A percentile compares a stretch with the other conserved stretches of the same genome.
Evolutionary conservation across 768 basidiomycete genomes (phyloP).

Genomic region (Lactarius hatsudake): DNA sequence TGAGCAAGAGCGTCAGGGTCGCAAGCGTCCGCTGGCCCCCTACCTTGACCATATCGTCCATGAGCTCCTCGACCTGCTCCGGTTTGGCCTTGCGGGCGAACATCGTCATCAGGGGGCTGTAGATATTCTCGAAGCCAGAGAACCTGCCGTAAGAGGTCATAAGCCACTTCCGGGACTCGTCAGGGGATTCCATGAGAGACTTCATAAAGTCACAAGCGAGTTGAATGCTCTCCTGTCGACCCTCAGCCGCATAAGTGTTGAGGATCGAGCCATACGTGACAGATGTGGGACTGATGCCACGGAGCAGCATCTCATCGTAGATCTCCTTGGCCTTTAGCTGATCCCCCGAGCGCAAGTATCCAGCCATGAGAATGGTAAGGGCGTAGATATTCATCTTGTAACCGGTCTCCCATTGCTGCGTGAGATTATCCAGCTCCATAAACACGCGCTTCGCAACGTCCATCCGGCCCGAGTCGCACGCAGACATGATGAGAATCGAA

Average conservation of each 20-base stretch:
- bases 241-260: constrained; percentile 52
- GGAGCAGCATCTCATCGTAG: constrained; percentile 67
- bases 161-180: constrained; percentile 40
- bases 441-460: constrained; percentile 63
- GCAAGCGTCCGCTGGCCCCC: constrained; percentile 60
- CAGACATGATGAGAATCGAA: constrained; percentile 73
- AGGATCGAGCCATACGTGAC: constrained; percentile 70
- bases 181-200: constrained; percentile 42
- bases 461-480: constrained; percentile 71
- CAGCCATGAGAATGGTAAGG: constrained; percentile 73
- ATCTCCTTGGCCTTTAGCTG: constrained; percentile 55
- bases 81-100: constrained; percentile 45
- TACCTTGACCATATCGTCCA: constrained; percentile 48
- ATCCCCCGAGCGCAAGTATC: constrained; percentile 58
- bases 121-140: constrained; percentile 52
- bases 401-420: constrained; percentile 37
- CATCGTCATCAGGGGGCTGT: constrained; percentile 56
- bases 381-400: constrained; percentile 54
- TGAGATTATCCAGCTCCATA: constrained; percentile 58
- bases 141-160: constrained; percentile 38
- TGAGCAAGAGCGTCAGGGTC: constrained; percentile 62
- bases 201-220: constrained; percentile 67
- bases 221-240: constrained; percentile 47
- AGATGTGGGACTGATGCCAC: constrained; percentile 64
- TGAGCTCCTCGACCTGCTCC: constrained; percentile 55